These are phyloP conservation scores for Cladosporium velox DNA, from an alignment of 2,329 filamentous ascomycete species.

Conservation along the genomic window DNA sequence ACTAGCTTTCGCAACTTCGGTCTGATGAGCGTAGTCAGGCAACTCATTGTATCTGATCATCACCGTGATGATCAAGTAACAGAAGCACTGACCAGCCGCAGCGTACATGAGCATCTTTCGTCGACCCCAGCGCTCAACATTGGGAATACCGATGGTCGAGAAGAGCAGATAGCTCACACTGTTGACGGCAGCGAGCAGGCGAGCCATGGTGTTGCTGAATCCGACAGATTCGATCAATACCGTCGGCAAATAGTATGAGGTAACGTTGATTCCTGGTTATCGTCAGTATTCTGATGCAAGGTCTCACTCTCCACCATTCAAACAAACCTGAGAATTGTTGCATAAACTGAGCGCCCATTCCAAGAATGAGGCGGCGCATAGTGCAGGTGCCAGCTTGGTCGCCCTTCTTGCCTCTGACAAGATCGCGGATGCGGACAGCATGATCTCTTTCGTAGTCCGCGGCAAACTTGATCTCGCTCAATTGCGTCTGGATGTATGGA, in stretches of 20 bases:
- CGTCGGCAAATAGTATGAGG: constrained; percentile 57
- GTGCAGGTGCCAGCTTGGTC: constrained; percentile 51
- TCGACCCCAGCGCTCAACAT: constrained; percentile 56
- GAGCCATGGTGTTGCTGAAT: constrained; percentile 52
- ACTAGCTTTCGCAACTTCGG: constrained; percentile 42
- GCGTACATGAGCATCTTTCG: constrained; percentile 63
- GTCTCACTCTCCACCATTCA: background rate
- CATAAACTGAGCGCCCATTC: constrained; percentile 57
- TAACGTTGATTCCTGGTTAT: constrained; percentile 40
- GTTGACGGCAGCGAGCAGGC: constrained; percentile 59
- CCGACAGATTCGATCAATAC: constrained; percentile 62
- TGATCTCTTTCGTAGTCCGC: constrained; percentile 54
- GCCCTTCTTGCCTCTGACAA: constrained; percentile 51
- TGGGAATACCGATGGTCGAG: constrained; percentile 48
- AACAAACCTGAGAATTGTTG: constrained; percentile 48
- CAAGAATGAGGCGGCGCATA: constrained; percentile 53
- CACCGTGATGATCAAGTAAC: constrained; percentile 55
- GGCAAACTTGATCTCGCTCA: constrained; percentile 51
- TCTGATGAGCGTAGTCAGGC: constrained; percentile 30
- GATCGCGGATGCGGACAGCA: constrained; percentile 52
- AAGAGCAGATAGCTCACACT: constrained; percentile 53
- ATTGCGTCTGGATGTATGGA: constrained; percentile 47
- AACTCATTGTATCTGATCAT: constrained; percentile 48
- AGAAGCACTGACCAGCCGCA: constrained; percentile 54
- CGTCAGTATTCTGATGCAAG: background rate